Conservation (phyloP, 179 eudicot species). For the Spergularia azorica region DNA sequence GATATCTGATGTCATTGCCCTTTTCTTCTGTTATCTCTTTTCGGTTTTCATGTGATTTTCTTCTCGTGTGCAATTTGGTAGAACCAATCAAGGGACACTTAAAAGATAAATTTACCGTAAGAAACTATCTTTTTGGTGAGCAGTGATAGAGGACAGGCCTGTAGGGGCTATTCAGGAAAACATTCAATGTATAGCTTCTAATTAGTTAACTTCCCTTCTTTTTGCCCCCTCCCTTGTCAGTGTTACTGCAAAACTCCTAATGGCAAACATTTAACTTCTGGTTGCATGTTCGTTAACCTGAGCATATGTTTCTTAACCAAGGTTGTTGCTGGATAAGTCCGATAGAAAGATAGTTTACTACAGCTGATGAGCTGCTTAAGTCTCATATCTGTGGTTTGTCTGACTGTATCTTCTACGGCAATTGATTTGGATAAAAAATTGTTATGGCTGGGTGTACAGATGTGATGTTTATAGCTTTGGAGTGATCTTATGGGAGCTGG, state of each 20-base stretch:
- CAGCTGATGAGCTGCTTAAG: neutral
- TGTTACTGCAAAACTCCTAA: neutral
- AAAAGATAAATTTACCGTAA: neutral
- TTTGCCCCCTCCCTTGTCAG: neutral
- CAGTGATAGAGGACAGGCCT: neutral
- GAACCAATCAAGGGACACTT: conserved; percentile 3
- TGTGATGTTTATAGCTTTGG: conserved; percentile 99
- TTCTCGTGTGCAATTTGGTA: neutral
- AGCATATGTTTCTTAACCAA: neutral
- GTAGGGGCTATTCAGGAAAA: too few species aligned
- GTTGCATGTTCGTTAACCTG: neutral
- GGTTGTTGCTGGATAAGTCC: neutral
- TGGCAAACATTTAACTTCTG: neutral
- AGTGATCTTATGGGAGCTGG: conserved; percentile 93
- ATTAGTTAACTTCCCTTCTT: neutral
- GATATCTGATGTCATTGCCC: neutral
- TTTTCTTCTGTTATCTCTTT: neutral
- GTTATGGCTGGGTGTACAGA: conserved; percentile 47
- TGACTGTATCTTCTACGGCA: neutral
- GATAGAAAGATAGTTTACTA: conserved; percentile 2
- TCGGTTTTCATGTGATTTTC: neutral
- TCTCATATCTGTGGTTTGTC: neutral
- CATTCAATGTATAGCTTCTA: neutral
- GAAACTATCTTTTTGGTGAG: neutral
- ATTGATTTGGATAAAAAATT: neutral